A percentile compares a stretch with the other conserved stretches of the same genome.
phyloP scores from a whole-genome alignment of 306 rosid species.

The Abrus precatorius region DNA sequence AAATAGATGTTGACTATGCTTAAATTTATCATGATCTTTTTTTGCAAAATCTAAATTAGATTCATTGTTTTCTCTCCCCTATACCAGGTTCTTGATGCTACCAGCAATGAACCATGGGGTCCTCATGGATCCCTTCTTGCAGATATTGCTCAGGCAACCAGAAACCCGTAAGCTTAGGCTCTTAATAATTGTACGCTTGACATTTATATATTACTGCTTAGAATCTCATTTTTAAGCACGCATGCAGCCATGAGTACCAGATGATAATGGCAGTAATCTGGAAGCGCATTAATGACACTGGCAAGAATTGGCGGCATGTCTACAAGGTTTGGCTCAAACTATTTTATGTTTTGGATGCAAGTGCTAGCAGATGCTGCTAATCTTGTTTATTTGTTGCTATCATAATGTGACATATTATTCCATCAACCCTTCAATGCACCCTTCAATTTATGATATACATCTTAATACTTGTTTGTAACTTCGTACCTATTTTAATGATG shows the following conservation, averaged over 20 bases:
- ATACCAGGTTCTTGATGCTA: conserved; percentile 92
- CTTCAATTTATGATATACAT: conserved; percentile 15
- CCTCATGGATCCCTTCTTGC: conserved; percentile 99
- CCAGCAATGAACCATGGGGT: conserved; percentile 99
- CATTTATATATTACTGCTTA: conserved; percentile 39
- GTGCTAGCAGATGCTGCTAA: conserved; percentile 26
- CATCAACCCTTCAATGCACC: conserved; percentile 24
- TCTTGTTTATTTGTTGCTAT: conserved; percentile 11
- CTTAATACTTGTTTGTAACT: conserved; percentile 9
- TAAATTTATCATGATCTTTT: conserved; percentile 6
- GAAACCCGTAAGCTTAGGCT: conserved; percentile 79
- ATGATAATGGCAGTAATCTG: conserved; percentile 93
- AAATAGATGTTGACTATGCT: conserved; percentile 3
- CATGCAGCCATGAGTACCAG: conserved; percentile 93
- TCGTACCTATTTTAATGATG: conserved; percentile 34
- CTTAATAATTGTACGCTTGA: conserved; percentile 34
- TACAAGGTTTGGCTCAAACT: conserved; percentile 73
- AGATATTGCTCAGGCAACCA: conserved; percentile 89
- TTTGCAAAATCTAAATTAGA: conserved; percentile 31
- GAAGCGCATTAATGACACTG: conserved; percentile 98
- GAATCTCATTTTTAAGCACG: conserved; percentile 47
- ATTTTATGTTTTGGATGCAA: conserved; percentile 38
- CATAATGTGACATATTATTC: conserved; percentile 21
- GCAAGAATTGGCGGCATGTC: conserved; percentile 99
- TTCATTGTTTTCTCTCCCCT: not conserved